Conservation (phyloP, 2,329 filamentous ascomycete genomes). For the Cryphonectria nitschkei region DNA sequence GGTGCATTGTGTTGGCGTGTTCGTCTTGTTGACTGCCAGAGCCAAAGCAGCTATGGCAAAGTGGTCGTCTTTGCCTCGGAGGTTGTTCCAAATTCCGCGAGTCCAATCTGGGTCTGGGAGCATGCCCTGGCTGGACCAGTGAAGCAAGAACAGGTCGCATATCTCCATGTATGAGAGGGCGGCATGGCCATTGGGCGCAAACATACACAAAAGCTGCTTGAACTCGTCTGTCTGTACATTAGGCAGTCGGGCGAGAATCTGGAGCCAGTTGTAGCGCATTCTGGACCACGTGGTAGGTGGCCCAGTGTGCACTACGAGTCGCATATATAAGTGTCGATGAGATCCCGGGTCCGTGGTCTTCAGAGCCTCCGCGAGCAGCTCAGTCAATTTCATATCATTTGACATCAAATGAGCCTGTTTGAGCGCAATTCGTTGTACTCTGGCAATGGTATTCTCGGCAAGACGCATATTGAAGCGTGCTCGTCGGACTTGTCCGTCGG, state of each 20-base stretch:
- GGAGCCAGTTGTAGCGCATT: slow-evolving; percentile 35
- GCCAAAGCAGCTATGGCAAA: slow-evolving; percentile 35
- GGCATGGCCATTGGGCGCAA: slow-evolving; percentile 24
- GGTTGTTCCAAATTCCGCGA: slow-evolving; percentile 23
- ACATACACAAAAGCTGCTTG: slow-evolving; percentile 24
- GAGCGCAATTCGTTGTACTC: slow-evolving; percentile 11
- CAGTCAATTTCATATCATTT: slow-evolving; percentile 14
- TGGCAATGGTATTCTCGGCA: slow-evolving; percentile 9
- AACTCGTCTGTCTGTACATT: slow-evolving; percentile 12
- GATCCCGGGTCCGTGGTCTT: slow-evolving; percentile 7
- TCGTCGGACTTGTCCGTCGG: neutral
- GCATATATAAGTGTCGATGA: slow-evolving; percentile 18
- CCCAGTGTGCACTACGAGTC: slow-evolving; percentile 16
- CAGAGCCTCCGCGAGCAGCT: slow-evolving; percentile 17
- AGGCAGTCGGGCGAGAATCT: slow-evolving; percentile 33
- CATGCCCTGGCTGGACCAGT: slow-evolving; percentile 39
- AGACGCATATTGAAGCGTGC: slow-evolving; percentile 1
- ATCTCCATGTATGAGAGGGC: slow-evolving; percentile 32
- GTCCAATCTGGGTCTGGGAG: slow-evolving; percentile 18
- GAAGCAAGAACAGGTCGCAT: slow-evolving; percentile 36
- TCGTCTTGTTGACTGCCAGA: slow-evolving; percentile 31
- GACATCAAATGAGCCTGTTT: slow-evolving; percentile 23
- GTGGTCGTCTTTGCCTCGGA: slow-evolving; percentile 25
- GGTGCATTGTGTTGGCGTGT: slow-evolving; percentile 6
- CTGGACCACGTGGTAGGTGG: slow-evolving; percentile 1